Evolutionary conservation across 768 basidiomycete genomes (phyloP).

Genomic region (Pholiota molesta): DNA sequence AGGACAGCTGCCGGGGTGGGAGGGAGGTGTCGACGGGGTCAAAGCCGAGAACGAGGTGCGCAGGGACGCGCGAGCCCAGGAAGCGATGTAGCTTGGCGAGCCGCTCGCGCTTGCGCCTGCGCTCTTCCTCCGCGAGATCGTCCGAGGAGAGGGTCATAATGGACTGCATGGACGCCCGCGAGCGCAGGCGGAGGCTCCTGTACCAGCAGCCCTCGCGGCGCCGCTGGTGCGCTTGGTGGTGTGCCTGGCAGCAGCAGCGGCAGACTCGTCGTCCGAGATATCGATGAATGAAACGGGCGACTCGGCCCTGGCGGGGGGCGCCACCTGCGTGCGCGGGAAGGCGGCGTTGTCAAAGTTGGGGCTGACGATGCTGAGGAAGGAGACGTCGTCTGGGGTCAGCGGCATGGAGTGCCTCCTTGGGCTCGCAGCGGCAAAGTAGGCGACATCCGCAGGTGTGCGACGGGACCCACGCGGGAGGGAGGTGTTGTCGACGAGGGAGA

Average conservation of each 20-base stretch:
- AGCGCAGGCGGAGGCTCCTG: neutral
- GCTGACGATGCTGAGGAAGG: conserved; percentile 33
- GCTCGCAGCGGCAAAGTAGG: conserved; percentile 33
- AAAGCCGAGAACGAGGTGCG: conserved; percentile 63
- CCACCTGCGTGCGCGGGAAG: conserved; percentile 1
- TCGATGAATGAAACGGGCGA: conserved; percentile 58
- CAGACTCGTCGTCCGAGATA: conserved; percentile 61
- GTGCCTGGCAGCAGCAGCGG: conserved; percentile 20
- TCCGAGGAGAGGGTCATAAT: conserved; percentile 53
- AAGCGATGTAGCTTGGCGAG: conserved; percentile 84
- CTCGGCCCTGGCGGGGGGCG: conserved; percentile 28
- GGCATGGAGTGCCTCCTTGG: conserved; percentile 54
- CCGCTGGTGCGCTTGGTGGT: neutral
- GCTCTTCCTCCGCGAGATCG: conserved; percentile 61
- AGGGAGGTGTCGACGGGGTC: conserved; percentile 30
- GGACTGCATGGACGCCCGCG: conserved; percentile 20
- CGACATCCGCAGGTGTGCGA: conserved; percentile 28
- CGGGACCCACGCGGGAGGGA: neutral
- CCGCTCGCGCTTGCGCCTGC: conserved; percentile 71
- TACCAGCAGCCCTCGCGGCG: neutral
- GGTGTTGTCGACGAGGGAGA: conserved; percentile 27
- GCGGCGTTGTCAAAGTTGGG: conserved; percentile 21
- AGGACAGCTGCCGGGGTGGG: conserved; percentile 11
- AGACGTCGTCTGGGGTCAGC: conserved; percentile 48
- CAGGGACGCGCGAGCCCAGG: conserved; percentile 80